These are phyloP conservation scores for Penicillium argentinense DNA, from an alignment of 495 filamentous ascomycete species.

Conservation along the genomic window DNA sequence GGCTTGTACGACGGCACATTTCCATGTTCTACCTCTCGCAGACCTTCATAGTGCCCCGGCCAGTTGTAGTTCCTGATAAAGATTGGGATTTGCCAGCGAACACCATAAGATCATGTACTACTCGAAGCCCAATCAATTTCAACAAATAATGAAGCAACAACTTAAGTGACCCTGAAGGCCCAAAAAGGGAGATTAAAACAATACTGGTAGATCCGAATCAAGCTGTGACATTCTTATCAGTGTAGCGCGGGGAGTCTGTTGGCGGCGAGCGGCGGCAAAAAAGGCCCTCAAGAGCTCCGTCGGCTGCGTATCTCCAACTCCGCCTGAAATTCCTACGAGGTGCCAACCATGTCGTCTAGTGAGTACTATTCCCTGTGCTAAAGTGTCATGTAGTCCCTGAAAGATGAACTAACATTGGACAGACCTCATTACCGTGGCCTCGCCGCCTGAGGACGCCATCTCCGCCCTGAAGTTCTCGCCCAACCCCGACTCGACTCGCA, in stretches of 20 bases:
- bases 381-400: neutral
- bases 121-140: too few species aligned
- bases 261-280: neutral
- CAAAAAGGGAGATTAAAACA: too few species aligned
- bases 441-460: conserved; percentile 83
- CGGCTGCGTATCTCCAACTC: neutral
- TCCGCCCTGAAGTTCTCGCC: conserved; percentile 84
- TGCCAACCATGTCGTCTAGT: conserved; percentile 39
- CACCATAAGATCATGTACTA: too few species aligned
- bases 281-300: neutral
- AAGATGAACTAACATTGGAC: neutral
- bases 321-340: neutral
- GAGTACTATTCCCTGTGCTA: conserved; percentile 9
- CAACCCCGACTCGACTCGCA: conserved; percentile 57
- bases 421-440: conserved; percentile 49
- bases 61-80: too few species aligned
- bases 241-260: conserved; percentile 65
- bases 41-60: too few species aligned
- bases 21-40: too few species aligned
- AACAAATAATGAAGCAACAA: too few species aligned
- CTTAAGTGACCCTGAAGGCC: too few species aligned
- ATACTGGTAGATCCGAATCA: too few species aligned
- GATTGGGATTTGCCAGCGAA: too few species aligned
- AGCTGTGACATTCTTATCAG: too few species aligned
- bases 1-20: too few species aligned